Conservation (phyloP, 768 basidiomycete species). For the Astraeus odoratus region DNA sequence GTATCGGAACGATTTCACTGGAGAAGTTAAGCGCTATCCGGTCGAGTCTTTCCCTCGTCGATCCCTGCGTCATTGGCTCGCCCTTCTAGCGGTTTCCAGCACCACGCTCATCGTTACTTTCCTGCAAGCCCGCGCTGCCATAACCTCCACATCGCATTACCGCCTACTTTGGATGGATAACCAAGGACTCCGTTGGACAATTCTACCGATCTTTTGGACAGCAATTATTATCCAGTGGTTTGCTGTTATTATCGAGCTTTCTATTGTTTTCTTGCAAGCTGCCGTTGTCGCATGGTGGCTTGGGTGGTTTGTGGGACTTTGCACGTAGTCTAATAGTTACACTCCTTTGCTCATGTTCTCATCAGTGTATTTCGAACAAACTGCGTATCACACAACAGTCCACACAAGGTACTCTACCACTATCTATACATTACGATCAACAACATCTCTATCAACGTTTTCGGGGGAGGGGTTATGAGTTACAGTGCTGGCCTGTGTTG, state of each 20-base stretch:
- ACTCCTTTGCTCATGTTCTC: not conserved
- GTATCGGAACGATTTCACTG: conserved; percentile 81
- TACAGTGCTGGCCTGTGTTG: not conserved
- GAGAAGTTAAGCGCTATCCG: conserved; percentile 61
- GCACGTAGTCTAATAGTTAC: conserved; percentile 22
- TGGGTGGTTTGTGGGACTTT: conserved; percentile 59
- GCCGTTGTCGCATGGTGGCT: conserved; percentile 67
- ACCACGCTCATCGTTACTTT: conserved; percentile 41
- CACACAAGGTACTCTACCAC: conserved; percentile 3
- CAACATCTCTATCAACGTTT: conserved; percentile 6
- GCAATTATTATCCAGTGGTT: conserved; percentile 60
- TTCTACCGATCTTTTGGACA: conserved; percentile 59
- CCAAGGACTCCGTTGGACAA: conserved; percentile 55
- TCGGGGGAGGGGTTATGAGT: not conserved
- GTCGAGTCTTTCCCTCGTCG: conserved; percentile 53
- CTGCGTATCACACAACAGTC: not conserved
- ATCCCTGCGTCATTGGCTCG: conserved; percentile 63
- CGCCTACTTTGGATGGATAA: conserved; percentile 52
- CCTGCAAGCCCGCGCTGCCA: conserved; percentile 53
- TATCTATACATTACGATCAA: conserved; percentile 6
- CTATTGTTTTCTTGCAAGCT: conserved; percentile 49
- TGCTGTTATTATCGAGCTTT: conserved; percentile 53
- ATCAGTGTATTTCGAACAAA: not conserved
- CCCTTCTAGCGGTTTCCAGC: conserved; percentile 46
- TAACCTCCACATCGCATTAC: conserved; percentile 47